A percentile compares a stretch with the other conserved stretches of the same genome.
phyloP scores from a whole-genome alignment of 1,139 yeast genomes.

The Geotrichum aggregatum region DNA sequence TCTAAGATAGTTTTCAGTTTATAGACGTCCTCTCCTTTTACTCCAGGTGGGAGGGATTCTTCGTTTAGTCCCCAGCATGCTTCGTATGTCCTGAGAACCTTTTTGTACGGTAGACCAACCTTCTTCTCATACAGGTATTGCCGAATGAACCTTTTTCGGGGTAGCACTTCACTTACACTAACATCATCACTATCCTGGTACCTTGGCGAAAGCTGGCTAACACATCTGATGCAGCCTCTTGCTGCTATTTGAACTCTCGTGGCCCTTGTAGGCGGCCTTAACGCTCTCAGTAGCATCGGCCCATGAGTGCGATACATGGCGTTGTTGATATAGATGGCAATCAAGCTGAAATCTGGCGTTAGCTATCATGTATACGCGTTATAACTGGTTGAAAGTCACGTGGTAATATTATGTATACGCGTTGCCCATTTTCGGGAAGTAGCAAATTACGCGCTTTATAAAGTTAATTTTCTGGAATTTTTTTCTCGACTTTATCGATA shows the following conservation, averaged over 20 bases:
- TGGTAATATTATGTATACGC: neutral
- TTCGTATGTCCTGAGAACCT: constrained; percentile 22
- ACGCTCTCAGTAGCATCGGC: too few relatives aligned
- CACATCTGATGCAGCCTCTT: too few relatives aligned
- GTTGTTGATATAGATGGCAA: too few relatives aligned
- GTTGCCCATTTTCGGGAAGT: neutral
- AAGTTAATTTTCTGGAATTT: neutral
- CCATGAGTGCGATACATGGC: too few relatives aligned
- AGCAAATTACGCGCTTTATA: neutral
- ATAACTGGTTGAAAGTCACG: too few relatives aligned
- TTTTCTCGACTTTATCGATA: too few relatives aligned
- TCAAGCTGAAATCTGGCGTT: too few relatives aligned
- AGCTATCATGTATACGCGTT: too few relatives aligned
- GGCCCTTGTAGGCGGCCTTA: too few relatives aligned
- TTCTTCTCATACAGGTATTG: constrained; percentile 23
- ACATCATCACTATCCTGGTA: constrained; percentile 7
- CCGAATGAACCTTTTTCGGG: constrained; percentile 19
- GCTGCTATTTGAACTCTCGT: too few relatives aligned
- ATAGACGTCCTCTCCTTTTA: constrained; percentile 58
- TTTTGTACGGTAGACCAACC: constrained; percentile 21
- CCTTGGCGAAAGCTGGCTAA: too few relatives aligned
- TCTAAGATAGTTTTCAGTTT: constrained; percentile 63
- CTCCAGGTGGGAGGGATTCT: constrained; percentile 41
- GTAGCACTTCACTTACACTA: constrained; percentile 19
- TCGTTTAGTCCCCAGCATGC: constrained; percentile 25